These are phyloP conservation scores for Alnus glutinosa DNA, from an alignment of 306 rosid species.

Conservation along the genomic window DNA sequence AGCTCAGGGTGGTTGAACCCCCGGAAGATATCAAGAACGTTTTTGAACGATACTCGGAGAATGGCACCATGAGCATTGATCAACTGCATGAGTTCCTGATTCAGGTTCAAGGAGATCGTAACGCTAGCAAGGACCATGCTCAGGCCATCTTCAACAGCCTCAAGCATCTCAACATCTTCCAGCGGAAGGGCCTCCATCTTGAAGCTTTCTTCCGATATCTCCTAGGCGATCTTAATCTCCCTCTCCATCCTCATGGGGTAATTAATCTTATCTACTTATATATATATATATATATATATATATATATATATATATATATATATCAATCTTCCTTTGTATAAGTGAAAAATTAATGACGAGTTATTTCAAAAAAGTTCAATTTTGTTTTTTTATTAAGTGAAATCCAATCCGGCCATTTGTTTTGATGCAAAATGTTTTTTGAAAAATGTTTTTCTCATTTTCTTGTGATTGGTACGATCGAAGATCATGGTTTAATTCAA, in stretches of 20 bases:
- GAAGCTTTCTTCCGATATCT: slow-evolving; percentile 80
- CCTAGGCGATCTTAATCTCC: slow-evolving; percentile 56
- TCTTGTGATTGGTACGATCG: too few species aligned
- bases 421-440: too few species aligned
- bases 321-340: neutral
- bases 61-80: slow-evolving; percentile 62
- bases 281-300: too few species aligned
- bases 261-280: too few species aligned
- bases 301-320: neutral
- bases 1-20: slow-evolving; percentile 43
- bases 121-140: slow-evolving; percentile 43
- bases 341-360: too few species aligned
- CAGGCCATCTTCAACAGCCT: slow-evolving; percentile 52
- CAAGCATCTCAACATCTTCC: slow-evolving; percentile 60
- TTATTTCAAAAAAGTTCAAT: too few species aligned
- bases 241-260: slow-evolving; percentile 35
- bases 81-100: slow-evolving; percentile 43
- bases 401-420: too few species aligned
- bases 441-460: too few species aligned
- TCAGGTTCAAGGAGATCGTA: slow-evolving; percentile 53
- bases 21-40: slow-evolving; percentile 51
- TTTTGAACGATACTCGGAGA: slow-evolving; percentile 38
- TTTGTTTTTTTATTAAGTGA: too few species aligned
- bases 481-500: too few species aligned
- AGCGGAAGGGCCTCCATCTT: slow-evolving; percentile 56